These are phyloP conservation scores for Aspergillus oerlinghausenensis DNA, from an alignment of 2,329 filamentous ascomycete genomes.

Conservation along the genomic window DNA sequence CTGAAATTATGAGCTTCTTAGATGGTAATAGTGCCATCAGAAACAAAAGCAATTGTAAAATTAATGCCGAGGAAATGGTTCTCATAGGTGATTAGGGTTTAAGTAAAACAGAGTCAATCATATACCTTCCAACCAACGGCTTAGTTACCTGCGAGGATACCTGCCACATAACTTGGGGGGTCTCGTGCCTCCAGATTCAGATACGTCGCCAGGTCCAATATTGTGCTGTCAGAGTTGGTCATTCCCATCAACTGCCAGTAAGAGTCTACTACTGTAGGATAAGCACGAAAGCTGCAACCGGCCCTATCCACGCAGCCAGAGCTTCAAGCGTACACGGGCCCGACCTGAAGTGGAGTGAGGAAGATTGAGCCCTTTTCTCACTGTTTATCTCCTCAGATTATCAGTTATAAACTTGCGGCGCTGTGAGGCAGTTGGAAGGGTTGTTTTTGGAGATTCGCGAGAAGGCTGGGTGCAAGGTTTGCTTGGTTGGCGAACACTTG, in stretches of 20 bases:
- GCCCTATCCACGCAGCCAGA: too few species aligned
- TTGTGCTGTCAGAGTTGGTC: too few species aligned
- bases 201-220: too few species aligned
- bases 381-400: background rate
- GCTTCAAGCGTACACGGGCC: too few species aligned
- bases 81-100: background rate
- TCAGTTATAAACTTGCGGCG: background rate
- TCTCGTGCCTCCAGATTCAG: too few species aligned
- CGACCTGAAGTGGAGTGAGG: background rate
- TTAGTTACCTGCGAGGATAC: too few species aligned
- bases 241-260: too few species aligned
- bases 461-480: background rate
- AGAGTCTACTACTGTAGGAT: too few species aligned
- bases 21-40: too few species aligned
- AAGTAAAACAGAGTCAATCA: background rate
- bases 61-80: background rate
- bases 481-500: background rate
- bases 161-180: too few species aligned
- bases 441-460: background rate
- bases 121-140: background rate
- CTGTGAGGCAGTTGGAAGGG: background rate
- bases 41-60: background rate
- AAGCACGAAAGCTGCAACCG: too few species aligned
- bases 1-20: background rate
- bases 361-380: background rate